Percentiles rank a stretch among this genome's conserved stretches.
Evolutionary conservation across 2,329 filamentous ascomycete genomes (phyloP).

Genomic region (Talaromyces sp.): DNA sequence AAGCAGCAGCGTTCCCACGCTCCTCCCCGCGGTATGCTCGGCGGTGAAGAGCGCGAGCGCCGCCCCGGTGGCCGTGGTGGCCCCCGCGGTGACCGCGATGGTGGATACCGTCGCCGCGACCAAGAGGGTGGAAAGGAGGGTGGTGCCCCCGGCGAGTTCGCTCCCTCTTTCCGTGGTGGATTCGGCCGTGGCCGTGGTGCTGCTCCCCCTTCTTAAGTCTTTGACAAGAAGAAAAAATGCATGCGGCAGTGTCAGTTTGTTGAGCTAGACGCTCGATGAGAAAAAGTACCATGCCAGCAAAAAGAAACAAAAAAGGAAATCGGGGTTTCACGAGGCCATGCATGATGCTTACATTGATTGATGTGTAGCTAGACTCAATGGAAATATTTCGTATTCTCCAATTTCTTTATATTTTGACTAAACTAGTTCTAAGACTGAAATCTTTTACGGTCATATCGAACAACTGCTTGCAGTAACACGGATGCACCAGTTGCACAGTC

Average conservation of each 20-base stretch:
- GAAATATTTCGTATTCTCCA: neutral
- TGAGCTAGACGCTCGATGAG: conserved; percentile 16
- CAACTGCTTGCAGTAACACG: conserved; percentile 16
- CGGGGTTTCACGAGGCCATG: neutral
- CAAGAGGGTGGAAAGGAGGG: conserved; percentile 78
- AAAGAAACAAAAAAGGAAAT: neutral
- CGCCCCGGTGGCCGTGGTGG: conserved; percentile 80
- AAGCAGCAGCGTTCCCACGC: conserved; percentile 99
- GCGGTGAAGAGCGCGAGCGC: conserved; percentile 71
- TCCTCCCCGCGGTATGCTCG: conserved; percentile 97
- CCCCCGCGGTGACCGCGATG: conserved; percentile 59
- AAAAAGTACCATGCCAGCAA: neutral
- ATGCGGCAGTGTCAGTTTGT: conserved; percentile 19
- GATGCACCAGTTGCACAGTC: conserved; percentile 40
- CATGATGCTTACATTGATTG: neutral
- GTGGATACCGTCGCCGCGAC: conserved; percentile 88
- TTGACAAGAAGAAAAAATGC: conserved; percentile 14
- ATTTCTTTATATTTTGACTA: neutral
- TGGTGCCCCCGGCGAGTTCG: conserved; percentile 85
- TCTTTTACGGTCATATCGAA: conserved; percentile 18
- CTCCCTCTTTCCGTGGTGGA: conserved; percentile 87
- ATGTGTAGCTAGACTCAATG: neutral
- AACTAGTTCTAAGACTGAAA: conserved; percentile 3
- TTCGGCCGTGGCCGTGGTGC: conserved; percentile 82
- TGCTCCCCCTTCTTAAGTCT: conserved; percentile 47